Evolutionary conservation across 1,284 basidiomycete species (phyloP), one percentile per base, ranked within the genome.

Genomic region (Ganoderma lucidum): DNA sequence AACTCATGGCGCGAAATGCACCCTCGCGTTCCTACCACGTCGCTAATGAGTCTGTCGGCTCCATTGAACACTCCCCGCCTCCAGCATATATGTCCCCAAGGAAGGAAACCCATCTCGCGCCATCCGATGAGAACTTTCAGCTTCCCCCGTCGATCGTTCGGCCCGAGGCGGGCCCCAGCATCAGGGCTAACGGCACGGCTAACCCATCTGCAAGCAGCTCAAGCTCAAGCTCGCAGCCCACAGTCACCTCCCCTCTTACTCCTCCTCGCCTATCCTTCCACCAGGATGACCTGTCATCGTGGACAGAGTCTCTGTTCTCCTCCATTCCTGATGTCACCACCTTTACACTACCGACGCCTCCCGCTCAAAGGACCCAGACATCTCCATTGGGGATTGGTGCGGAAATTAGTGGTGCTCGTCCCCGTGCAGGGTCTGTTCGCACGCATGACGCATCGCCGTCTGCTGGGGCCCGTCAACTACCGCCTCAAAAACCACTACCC

Each of bases 261-360:
- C 74, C 78, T 19, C 78, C 78, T 17, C 73, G 78, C 17, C 67
- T 80, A 3, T 80, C 78, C 3, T 69, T 80, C 32, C 75, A 77
- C 51, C 75, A 77, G 67, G 78, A 80, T 60, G 78, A 80, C 60
- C 70, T 80, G 30, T 75, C 77, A 2, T 76, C 73, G 35, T 80
- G 78, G 78, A 75, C 78, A 5, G 78, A 78, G 65, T 75, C 76
- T 8, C 69, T 80, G 12, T 76, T 80, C 41, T 80, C 78, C 4
- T 76, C 76, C 12, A 75, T 80, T 37, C 78, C 78, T 2, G 61
- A 67, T 3, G 30, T 70, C 32, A 63, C 71, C 41, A 71, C 69
- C 14, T 35, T 67, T 42, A 71, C 72, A 8, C 67, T 69, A 14
- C 68, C 70, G 3, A 72, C 68, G 39, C 68, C 70, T 1, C n/a